These are phyloP conservation scores for Bertia moriformis DNA, from an alignment of 2,329 filamentous ascomycete species.

Conservation along the genomic window DNA sequence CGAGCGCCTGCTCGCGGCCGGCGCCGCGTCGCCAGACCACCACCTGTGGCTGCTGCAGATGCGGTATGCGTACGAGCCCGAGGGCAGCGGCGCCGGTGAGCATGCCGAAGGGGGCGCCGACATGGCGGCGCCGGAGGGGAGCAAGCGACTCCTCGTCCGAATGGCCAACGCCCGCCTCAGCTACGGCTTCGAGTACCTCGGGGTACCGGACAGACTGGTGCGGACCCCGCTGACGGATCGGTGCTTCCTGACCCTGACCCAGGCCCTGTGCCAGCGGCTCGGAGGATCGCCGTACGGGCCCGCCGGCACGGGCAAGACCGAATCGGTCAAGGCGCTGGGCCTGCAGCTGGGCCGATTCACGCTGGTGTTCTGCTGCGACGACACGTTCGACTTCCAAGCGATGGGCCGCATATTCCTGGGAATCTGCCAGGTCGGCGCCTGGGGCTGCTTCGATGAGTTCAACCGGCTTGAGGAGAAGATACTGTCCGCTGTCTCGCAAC, in stretches of 20 bases:
- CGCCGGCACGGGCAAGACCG: slow-evolving; percentile 95
- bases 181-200: slow-evolving; percentile 96
- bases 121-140: no score
- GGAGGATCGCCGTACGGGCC: slow-evolving; percentile 95
- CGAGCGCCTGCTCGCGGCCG: slow-evolving; percentile 64
- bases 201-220: slow-evolving; percentile 88
- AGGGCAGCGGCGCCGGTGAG: no score
- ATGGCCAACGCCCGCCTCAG: slow-evolving; percentile 94
- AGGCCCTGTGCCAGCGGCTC: slow-evolving; percentile 84
- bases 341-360: slow-evolving; percentile 94
- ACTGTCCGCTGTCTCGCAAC: slow-evolving; percentile 94
- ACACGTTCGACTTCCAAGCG: slow-evolving; percentile 98
- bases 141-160: slow-evolving; percentile 73
- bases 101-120: no score
- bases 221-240: slow-evolving; percentile 92
- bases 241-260: slow-evolving; percentile 93
- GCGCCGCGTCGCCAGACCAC: slow-evolving; percentile 63
- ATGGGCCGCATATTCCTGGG: slow-evolving; percentile 99
- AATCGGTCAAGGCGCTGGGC: slow-evolving; percentile 95
- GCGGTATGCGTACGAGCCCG: slow-evolving; percentile 78
- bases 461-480: slow-evolving; percentile 98
- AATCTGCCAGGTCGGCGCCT: slow-evolving; percentile 96
- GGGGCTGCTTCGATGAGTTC: slow-evolving; percentile 99
- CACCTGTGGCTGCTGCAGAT: slow-evolving; percentile 92
- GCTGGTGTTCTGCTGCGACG: slow-evolving; percentile 97